Percentiles rank a stretch among this genome's conserved stretches.
Evolutionary conservation across 2,329 filamentous ascomycete genomes (phyloP).

Genomic region (Trichophyton simii): DNA sequence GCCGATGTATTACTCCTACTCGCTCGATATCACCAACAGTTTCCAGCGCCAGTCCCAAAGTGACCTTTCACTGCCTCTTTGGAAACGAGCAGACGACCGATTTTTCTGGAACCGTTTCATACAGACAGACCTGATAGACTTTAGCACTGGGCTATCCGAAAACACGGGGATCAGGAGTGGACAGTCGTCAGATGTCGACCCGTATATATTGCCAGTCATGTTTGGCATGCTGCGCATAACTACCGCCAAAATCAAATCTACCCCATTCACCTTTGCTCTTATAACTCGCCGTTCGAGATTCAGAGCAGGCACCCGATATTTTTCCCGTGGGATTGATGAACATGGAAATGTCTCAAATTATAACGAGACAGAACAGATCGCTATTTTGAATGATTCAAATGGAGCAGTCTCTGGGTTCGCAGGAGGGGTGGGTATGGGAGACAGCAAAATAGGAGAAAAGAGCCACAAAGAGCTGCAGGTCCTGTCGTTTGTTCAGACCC

Average conservation of each 20-base stretch:
- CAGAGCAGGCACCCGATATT: slow-evolving; percentile 83
- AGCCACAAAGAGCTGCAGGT: slow-evolving; percentile 69
- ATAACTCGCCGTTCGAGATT: slow-evolving; percentile 83
- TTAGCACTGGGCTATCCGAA: slow-evolving; percentile 49
- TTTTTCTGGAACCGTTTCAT: slow-evolving; percentile 99
- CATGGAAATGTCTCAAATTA: slow-evolving; percentile 94
- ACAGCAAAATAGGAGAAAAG: slow-evolving; percentile 50
- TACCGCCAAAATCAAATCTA: slow-evolving; percentile 73
- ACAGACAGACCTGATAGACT: slow-evolving; percentile 81
- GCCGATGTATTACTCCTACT: slow-evolving; percentile 97
- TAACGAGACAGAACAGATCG: slow-evolving; percentile 92
- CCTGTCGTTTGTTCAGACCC: slow-evolving; percentile 87
- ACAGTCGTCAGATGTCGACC: slow-evolving; percentile 65
- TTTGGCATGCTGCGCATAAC: slow-evolving; percentile 92
- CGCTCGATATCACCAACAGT: slow-evolving; percentile 87
- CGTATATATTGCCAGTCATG: slow-evolving; percentile 89
- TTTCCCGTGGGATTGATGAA: slow-evolving; percentile 87
- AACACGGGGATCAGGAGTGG: slow-evolving; percentile 34
- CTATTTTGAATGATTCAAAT: slow-evolving; percentile 73
- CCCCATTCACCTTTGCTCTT: slow-evolving; percentile 68
- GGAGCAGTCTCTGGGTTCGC: slow-evolving; percentile 68
- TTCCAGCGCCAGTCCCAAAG: slow-evolving; percentile 84
- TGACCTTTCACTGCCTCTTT: slow-evolving; percentile 60
- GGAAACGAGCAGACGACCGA: slow-evolving; percentile 86
- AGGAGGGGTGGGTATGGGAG: slow-evolving; percentile 62